Percentiles rank a stretch among this genome's conserved stretches.
Conservation (phyloP, 768 basidiomycete genomes). For the Boletus coccyginus region DNA sequence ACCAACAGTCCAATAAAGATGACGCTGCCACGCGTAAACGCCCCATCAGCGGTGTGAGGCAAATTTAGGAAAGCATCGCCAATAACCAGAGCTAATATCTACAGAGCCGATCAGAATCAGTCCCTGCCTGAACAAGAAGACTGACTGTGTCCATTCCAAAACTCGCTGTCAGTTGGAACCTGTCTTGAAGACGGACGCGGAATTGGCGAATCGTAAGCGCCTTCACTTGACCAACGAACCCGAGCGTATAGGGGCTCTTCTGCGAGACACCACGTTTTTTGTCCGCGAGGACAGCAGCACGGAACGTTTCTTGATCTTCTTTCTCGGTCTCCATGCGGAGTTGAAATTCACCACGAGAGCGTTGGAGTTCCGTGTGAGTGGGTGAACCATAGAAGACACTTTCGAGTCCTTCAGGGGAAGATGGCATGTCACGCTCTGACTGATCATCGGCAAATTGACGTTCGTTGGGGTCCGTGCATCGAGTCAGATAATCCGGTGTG, state of each 20-base stretch:
- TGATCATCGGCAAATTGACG: conserved; percentile 70
- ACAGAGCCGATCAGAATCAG: background rate
- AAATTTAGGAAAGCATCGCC: conserved; percentile 75
- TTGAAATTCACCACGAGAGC: conserved; percentile 55
- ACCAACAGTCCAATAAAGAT: conserved; percentile 71
- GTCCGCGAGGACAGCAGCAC: conserved; percentile 67
- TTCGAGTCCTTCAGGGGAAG: conserved; percentile 67
- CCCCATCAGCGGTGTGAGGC: conserved; percentile 71
- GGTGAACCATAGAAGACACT: conserved; percentile 54
- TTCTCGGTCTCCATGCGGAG: conserved; percentile 54
- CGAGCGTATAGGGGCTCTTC: conserved; percentile 80
- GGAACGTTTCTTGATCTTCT: conserved; percentile 73
- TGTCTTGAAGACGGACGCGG: conserved; percentile 69
- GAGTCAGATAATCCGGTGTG: conserved; percentile 82
- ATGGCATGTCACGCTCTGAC: conserved; percentile 53
- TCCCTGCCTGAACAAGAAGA: background rate
- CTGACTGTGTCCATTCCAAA: conserved; percentile 59
- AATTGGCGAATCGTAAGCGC: conserved; percentile 74
- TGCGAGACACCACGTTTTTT: conserved; percentile 77
- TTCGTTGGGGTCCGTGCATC: conserved; percentile 83
- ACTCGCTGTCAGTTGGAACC: conserved; percentile 73
- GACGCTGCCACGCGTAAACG: conserved; percentile 84
- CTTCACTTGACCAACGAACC: conserved; percentile 70
- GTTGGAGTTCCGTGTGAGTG: conserved; percentile 42
- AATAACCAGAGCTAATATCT: conserved; percentile 48